Evolutionary conservation across 129 eudicot species (phyloP).

Genomic region (Heracleum sosnowskyi): DNA sequence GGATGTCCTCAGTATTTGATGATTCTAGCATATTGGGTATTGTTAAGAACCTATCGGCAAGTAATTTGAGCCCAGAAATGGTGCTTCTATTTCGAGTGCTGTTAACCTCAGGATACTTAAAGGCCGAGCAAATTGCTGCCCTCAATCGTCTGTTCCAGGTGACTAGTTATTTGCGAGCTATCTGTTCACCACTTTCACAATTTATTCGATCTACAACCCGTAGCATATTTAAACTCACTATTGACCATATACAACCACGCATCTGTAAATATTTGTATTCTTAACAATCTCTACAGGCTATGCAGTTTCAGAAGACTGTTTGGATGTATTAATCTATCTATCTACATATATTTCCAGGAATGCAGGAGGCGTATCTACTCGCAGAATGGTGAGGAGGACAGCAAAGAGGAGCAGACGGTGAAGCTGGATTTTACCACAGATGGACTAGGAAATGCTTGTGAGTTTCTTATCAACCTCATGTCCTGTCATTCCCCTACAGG

Average conservation of each 20-base stretch:
- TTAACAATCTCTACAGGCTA: not conserved
- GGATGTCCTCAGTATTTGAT: conserved; percentile 69
- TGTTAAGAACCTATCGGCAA: conserved; percentile 50
- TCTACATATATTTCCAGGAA: conserved; percentile 33
- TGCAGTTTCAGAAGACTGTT: not conserved
- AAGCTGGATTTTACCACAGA: conserved; percentile 22
- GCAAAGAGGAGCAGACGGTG: conserved; percentile 24
- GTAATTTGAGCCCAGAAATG: conserved; percentile 49
- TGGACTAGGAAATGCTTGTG: conserved; percentile 40
- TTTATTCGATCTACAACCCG: not conserved
- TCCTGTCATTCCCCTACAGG: conserved; percentile 30
- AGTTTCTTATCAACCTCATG: conserved; percentile 44
- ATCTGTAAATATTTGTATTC: not conserved
- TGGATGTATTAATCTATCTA: not conserved
- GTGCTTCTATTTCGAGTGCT: conserved; percentile 63
- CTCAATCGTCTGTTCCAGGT: conserved; percentile 77
- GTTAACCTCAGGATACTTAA: conserved; percentile 44
- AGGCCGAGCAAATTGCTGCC: conserved; percentile 54
- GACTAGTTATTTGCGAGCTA: not conserved
- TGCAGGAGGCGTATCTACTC: conserved; percentile 51
- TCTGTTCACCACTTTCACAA: not conserved
- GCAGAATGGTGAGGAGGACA: conserved; percentile 29
- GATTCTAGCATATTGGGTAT: conserved; percentile 55
- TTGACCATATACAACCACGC: not conserved
- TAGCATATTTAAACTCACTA: not conserved